Evolutionary conservation across 2,329 filamentous ascomycete species (phyloP).

Genomic region (Calonectria fujianensis): DNA sequence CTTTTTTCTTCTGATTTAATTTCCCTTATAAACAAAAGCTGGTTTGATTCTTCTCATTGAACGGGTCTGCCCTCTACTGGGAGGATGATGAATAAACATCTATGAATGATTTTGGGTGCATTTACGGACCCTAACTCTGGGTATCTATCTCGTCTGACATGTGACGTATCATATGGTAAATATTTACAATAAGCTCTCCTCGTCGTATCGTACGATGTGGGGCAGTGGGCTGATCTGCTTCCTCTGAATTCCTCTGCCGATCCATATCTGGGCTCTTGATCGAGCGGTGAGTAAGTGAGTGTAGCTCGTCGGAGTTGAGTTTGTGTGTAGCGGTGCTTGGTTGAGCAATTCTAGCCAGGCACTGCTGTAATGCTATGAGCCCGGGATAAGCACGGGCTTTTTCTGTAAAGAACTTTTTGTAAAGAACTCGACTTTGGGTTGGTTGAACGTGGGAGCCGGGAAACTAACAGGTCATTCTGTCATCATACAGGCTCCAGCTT

Average conservation of each 20-base stretch:
- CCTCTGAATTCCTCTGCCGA: background rate
- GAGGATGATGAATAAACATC: slow-evolving; percentile 19
- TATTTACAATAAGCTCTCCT: slow-evolving; percentile 6
- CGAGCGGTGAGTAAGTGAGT: background rate
- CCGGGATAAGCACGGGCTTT: background rate
- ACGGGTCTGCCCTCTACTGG: background rate
- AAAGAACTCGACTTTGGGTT: background rate
- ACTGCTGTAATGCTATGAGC: background rate
- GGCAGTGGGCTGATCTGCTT: background rate
- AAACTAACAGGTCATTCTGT: background rate
- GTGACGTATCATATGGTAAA: slow-evolving; percentile 3
- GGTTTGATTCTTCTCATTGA: slow-evolving; percentile 19
- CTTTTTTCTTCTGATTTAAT: background rate
- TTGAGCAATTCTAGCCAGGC: background rate
- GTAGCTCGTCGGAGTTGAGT: background rate
- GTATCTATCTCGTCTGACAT: slow-evolving; percentile 32
- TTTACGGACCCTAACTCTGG: slow-evolving; percentile 15
- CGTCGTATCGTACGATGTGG: slow-evolving; percentile 6
- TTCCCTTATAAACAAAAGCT: slow-evolving; percentile 13
- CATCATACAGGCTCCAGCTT: slow-evolving; percentile 50
- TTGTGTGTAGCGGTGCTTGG: background rate
- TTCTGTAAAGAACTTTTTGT: background rate
- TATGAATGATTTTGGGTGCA: slow-evolving; percentile 17
- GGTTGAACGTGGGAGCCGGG: background rate
- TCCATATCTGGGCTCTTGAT: background rate